Conservation (phyloP, 1,284 basidiomycete genomes). For the Mixia osmundae region DNA sequence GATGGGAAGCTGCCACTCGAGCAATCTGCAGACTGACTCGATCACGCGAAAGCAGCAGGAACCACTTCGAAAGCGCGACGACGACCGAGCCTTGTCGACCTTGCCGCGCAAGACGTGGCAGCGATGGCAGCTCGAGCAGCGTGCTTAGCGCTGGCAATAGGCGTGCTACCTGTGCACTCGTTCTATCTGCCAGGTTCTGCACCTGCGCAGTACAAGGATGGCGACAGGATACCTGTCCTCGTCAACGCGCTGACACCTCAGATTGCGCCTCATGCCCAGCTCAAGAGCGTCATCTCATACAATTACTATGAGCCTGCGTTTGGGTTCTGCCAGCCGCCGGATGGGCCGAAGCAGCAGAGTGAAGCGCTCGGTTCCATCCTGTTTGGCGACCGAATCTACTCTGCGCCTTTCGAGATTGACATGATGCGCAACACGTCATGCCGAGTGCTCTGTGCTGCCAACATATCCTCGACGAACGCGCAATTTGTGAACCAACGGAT, state of each 20-base stretch:
- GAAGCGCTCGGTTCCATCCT: constrained; percentile 81
- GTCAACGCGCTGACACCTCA: constrained; percentile 20
- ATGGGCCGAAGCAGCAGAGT: constrained; percentile 40
- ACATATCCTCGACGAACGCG: constrained; percentile 44
- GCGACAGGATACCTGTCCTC: constrained; percentile 21
- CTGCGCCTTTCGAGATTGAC: constrained; percentile 59
- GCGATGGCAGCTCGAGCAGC: too few relatives aligned
- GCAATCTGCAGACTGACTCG: too few relatives aligned
- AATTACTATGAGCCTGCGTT: constrained; percentile 72
- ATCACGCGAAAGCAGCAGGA: too few relatives aligned
- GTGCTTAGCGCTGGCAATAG: too few relatives aligned
- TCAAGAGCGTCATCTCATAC: constrained; percentile 8
- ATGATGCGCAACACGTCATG: constrained; percentile 37
- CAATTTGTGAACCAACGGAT: constrained; percentile 81
- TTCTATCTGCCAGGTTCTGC: constrained; percentile 23
- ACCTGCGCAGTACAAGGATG: constrained; percentile 20
- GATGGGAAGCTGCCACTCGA: too few relatives aligned
- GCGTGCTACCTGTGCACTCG: too few relatives aligned
- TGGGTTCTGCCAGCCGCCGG: constrained; percentile 58
- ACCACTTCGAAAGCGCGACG: too few relatives aligned
- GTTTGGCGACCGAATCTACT: constrained; percentile 87
- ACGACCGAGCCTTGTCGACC: too few relatives aligned
- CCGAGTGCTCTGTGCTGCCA: constrained; percentile 42
- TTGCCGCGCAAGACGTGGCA: too few relatives aligned
- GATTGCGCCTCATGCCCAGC: constrained; percentile 1